Base-by-base conservation (phyloP, 1,284 basidiomycete genomes). In the Volvariella surrecta region DNA sequence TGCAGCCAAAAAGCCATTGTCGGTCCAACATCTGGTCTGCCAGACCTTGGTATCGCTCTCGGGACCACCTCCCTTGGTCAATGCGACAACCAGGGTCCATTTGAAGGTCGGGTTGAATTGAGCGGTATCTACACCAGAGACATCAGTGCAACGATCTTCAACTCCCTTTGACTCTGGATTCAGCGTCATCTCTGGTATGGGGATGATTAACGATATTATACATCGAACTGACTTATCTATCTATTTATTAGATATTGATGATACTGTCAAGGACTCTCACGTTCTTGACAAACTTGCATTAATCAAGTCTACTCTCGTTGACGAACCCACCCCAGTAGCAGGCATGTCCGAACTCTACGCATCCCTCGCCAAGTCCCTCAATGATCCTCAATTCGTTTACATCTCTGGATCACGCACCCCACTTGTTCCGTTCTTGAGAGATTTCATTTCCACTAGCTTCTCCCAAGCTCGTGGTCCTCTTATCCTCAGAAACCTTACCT, bases 301-400 rank as follows among this genome's bases (percentile, higher is more conserved):
- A 11, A 49, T 61, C 20, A 57, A 65, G 48, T 50, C 63, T 8
- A 68, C 67, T 3, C 54, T 68, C 21, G 50, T 68, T 32, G 64
- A 70, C 16, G 58, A 60, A 32, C 66, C 67, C 1, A 49, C 51
- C 24, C 54, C 64, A 9, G 66, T 70, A 9, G 9, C 61, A n/a
- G 67, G 67, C 21, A 70, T 70, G 67, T 65, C 67, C 2, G 58
- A 61, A 31, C 55, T 70, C 17, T 70, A 64, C 50, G 51, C 53
- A 2, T 62, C 63, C 2, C 59, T 68, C 24, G 50, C 61, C 3
- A 45, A 49, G 28, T 59, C 62, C 2, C 57, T 70, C 20, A 50
- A 58, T 37, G 46, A 56, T 1, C 64, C 67, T 8, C 58, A 60
- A 40, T 69, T 68, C 53, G 52, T 68, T 40, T 70, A 67, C 45